A percentile compares a stretch with the other conserved stretches of the same genome.
Conservation (phyloP, 192 early-diverging fungal species). For the Podila clonocystis region DNA sequence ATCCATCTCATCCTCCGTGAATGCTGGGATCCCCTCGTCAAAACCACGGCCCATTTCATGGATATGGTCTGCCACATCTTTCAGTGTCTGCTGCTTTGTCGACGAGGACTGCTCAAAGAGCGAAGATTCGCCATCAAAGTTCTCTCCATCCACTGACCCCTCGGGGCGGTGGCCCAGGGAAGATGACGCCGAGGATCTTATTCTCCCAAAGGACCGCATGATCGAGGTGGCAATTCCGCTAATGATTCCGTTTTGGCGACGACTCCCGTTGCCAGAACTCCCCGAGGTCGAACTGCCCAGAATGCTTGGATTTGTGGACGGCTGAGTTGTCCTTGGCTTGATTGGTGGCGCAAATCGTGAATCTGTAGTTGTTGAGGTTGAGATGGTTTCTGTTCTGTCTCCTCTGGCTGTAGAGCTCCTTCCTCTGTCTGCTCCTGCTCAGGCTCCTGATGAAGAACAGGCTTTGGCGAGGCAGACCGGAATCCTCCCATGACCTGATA, state of each 20-base stretch:
- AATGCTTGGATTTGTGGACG: constrained; percentile 29
- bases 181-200: constrained; percentile 6
- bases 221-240: constrained; percentile 13
- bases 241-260: constrained; percentile 27
- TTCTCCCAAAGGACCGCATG: background rate
- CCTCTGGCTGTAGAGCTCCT: background rate
- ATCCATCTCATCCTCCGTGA: constrained; percentile 8
- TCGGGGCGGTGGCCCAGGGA: background rate
- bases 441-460: background rate
- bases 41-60: constrained; percentile 22
- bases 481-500: constrained; percentile 9
- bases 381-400: background rate
- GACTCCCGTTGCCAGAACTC: constrained; percentile 5
- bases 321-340: constrained; percentile 32
- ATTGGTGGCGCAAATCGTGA: constrained; percentile 26
- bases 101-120: constrained; percentile 14
- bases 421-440: too few species aligned
- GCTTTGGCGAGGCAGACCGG: constrained; percentile 7
- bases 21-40: constrained; percentile 45
- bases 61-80: constrained; percentile 6
- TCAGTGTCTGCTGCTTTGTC: background rate
- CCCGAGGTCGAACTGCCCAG: constrained; percentile 18
- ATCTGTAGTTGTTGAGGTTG: background rate
- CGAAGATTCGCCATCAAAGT: background rate
- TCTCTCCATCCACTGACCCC: background rate